Evolutionary conservation across 1,139 yeast species (phyloP), one percentile per base, ranked within the genome.

Genomic region (Lodderomyces jiufengensis): DNA sequence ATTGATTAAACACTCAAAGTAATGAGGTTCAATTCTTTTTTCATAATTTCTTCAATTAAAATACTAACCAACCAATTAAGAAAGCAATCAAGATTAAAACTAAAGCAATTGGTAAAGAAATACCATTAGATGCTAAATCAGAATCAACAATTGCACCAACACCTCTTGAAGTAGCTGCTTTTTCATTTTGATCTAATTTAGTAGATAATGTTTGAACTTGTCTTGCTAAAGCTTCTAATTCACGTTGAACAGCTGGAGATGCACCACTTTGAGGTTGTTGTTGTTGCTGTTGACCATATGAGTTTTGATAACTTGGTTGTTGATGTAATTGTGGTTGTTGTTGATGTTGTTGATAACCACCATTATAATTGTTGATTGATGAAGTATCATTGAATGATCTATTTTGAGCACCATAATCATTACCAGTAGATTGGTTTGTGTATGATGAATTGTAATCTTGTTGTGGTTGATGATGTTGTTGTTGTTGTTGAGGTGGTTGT

Each of bases 11-110:
- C 24, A 21, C 33, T 23, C 15, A 20, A 58, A 57, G 63, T 63
- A 18, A 18, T 18, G 20, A 18, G 20, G 20, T 18, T 18, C 68
- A 33, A 63, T 62, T 42, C 47, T 60, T 27, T 48, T 51, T 29
- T 47, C 52, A 29, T 31, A 52, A 4, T 39, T 51, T 2, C 39
- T 46, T 23, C 13, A 24, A 16, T 56, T 64, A 76, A 51, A 76
- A 74, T 40, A 77, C 64, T 52, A 73, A 63, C 80, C 81, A 77
- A 36, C 84, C 83, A 43, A 76, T 57, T 44, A 78, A 61, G 63
- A 78, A 78, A 36, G 84, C 77, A 43, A 77, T 48, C 34, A 78
- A 49, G 47, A 76, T 72, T 51, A 78, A 64, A 34, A 73, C 52
- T 31, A 70, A 61, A 24, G 80, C 79, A 42, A 70, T 56, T 22